Evolutionary conservation across 192 early-diverging fungal genomes (phyloP).

Genomic region (Backusella tarrabulga): DNA sequence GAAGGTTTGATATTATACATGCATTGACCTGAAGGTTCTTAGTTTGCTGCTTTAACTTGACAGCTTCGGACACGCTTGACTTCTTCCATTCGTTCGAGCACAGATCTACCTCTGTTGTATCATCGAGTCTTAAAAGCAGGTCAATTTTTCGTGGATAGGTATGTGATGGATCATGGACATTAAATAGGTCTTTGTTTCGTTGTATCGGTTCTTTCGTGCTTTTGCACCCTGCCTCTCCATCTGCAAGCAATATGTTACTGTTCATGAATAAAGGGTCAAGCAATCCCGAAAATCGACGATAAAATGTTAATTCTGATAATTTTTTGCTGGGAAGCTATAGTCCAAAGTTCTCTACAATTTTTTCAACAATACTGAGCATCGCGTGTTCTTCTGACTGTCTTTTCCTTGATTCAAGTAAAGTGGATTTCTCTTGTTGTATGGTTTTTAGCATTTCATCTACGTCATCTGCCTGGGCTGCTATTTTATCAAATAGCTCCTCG

Average conservation of each 20-base stretch:
- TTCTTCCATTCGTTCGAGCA: not conserved
- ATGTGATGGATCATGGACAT: not conserved
- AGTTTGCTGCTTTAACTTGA: not conserved
- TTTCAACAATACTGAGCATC: not conserved
- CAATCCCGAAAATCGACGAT: not conserved
- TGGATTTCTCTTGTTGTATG: not conserved
- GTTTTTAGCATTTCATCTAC: not conserved
- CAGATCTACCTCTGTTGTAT: not conserved
- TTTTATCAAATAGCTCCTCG: not conserved
- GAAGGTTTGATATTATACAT: not conserved
- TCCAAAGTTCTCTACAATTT: too few species aligned
- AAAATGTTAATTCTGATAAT: not conserved
- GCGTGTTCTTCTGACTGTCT: not conserved
- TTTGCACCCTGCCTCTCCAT: not conserved
- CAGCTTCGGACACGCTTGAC: not conserved
- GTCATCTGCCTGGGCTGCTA: not conserved
- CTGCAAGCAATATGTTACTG: not conserved
- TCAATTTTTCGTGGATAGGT: conserved; percentile 2
- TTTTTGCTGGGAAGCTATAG: not conserved
- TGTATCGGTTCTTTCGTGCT: not conserved
- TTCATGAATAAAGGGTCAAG: not conserved
- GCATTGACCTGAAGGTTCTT: not conserved
- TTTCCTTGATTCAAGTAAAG: not conserved
- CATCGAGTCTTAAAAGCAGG: not conserved
- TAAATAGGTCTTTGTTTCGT: not conserved